Base-by-base conservation (phyloP, 192 early-diverging fungal species). In the Spizellomyces sp. region DNA sequence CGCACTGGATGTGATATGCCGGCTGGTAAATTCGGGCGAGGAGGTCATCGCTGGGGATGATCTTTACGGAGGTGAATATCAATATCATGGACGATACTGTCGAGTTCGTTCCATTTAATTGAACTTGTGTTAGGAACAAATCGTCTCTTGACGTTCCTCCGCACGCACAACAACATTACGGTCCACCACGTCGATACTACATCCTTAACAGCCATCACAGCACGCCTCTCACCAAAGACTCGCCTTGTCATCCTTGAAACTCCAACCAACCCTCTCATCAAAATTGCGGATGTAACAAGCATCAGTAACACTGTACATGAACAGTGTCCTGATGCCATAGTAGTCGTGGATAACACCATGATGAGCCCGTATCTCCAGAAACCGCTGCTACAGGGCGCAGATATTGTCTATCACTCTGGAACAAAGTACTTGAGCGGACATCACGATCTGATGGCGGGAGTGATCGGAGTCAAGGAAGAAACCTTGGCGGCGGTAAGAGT, bases 281-380 rank as follows among this genome's bases (percentile, higher is more conserved):
- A 96, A 77, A 92, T 99, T 57, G 90, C 86, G 9, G 95, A 99
- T 77, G 91, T 99, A 44, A 85, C 87, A 17, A 83, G 87, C 46
- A 94, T 97, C 74, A 78, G 86, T 42, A 72, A 80, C 45, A 70
- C 87, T 42, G 94, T 96, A 8, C 91, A 93, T 57, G 82, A 81
- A 62, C n/a, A 73, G 22, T 92, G 88, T 45, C 94, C 95, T 8
- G 78, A 86, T 47, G 92, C 93, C 43, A 75, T 95, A 42, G 90
- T 99, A 2, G 93, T 96, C 4, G 97, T 99, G 9, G 97, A 99
- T 67, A 99, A 99, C 77, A 99, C 97, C 52, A 98, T 99, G 95
- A 96, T 98, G 95, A 90, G 88, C n/a, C 97, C 97, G 48, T 93
- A 94, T 64, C 81, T 96, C 43, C 94, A 95, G 77, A 89, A 88